Percentiles rank a stretch among this genome's conserved stretches.
These are phyloP conservation scores for Cicer pinnatifidum DNA, from an alignment of 306 rosid species.

Conservation along the genomic window DNA sequence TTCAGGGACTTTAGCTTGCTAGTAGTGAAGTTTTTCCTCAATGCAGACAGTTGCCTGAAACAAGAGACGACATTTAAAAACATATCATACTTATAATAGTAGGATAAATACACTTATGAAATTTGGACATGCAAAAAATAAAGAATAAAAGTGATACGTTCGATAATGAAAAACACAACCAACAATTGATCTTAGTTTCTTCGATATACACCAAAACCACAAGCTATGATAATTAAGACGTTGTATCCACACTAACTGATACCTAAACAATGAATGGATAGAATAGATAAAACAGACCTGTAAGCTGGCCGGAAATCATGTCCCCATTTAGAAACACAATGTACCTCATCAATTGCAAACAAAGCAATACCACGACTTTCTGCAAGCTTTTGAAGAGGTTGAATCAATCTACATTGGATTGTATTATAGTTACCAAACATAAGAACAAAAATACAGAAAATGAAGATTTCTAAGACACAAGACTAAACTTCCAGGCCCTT, in stretches of 20 bases:
- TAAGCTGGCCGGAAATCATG: constrained; percentile 95
- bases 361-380: constrained; percentile 81
- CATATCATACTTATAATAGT: constrained; percentile 18
- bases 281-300: constrained; percentile 59
- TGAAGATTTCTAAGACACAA: neutral
- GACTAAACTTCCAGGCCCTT: constrained; percentile 24
- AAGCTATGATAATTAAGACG: constrained; percentile 12
- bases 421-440: constrained; percentile 29
- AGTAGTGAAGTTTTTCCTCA: constrained; percentile 75
- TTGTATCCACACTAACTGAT: constrained; percentile 22
- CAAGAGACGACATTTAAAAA: constrained; percentile 43
- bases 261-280: constrained; percentile 1
- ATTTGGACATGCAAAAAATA: constrained; percentile 2
- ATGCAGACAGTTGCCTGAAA: constrained; percentile 75
- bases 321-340: constrained; percentile 97
- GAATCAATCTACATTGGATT: constrained; percentile 63
- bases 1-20: constrained; percentile 63
- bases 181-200: constrained; percentile 22
- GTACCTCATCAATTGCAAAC: constrained; percentile 94
- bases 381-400: constrained; percentile 79
- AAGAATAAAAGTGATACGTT: constrained; percentile 19
- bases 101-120: constrained; percentile 23
- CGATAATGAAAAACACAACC: constrained; percentile 8
- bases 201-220: neutral
- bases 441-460: neutral